phyloP scores from a whole-genome alignment of 495 filamentous ascomycete genomes.

The Penicillium robsamsonii region DNA sequence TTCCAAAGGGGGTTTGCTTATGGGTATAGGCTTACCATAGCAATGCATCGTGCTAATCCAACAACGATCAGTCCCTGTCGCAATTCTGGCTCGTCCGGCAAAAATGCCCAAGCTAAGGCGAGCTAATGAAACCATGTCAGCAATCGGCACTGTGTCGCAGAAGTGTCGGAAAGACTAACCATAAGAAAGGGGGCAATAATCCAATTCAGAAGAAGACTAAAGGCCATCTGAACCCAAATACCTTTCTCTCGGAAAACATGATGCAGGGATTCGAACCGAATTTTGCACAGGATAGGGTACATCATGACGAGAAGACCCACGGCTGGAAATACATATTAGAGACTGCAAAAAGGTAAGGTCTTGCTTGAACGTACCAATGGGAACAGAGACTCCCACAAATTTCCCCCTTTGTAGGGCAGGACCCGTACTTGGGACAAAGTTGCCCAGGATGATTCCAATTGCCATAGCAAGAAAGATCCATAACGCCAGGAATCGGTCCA shows the following conservation, averaged over 20 bases:
- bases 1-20: neutral
- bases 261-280: constrained; percentile 80
- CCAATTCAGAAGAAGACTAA: constrained; percentile 85
- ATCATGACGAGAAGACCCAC: constrained; percentile 88
- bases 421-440: constrained; percentile 65
- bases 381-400: constrained; percentile 75
- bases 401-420: constrained; percentile 66
- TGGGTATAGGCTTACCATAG: constrained; percentile 57
- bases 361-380: constrained; percentile 61
- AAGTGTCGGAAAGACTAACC: constrained; percentile 46
- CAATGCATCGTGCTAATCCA: constrained; percentile 74
- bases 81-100: constrained; percentile 67
- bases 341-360: neutral
- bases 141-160: neutral
- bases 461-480: constrained; percentile 90
- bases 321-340: constrained; percentile 42
- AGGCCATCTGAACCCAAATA: constrained; percentile 76
- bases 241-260: constrained; percentile 56
- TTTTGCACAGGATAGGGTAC: constrained; percentile 93
- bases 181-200: constrained; percentile 86
- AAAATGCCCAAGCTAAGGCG: constrained; percentile 73
- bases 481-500: constrained; percentile 75
- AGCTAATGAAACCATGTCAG: constrained; percentile 39
- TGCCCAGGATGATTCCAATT: constrained; percentile 75
- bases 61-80: constrained; percentile 75